Conservation (phyloP, 169 alveolate genomes). For the Plasmodium ovale region DNA sequence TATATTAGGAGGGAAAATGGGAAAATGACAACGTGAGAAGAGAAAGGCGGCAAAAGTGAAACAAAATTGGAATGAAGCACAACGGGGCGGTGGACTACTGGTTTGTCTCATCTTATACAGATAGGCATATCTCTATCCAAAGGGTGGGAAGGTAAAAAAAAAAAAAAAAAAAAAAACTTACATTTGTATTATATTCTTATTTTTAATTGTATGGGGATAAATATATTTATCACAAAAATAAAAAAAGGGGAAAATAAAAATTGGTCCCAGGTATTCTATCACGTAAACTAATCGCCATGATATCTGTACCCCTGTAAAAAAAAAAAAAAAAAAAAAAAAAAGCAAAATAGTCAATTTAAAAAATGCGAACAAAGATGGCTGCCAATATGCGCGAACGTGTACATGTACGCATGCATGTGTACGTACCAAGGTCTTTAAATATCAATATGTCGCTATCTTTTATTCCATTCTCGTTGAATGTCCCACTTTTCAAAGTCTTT, state of each 20-base stretch:
- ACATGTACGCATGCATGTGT: not conserved
- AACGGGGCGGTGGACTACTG: too few species aligned
- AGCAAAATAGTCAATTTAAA: not conserved
- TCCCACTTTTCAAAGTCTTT: slow-evolving; percentile 54
- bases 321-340: slow-evolving; percentile 1
- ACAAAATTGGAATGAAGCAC: not conserved
- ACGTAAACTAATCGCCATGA: slow-evolving; percentile 97
- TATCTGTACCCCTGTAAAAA: slow-evolving; percentile 93
- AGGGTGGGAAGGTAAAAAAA: not conserved
- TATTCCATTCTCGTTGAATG: slow-evolving; percentile 77
- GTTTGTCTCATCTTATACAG: too few species aligned
- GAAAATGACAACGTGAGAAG: not conserved
- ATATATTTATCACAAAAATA: slow-evolving; percentile 89
- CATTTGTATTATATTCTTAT: slow-evolving; percentile 75
- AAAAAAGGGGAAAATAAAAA: slow-evolving; percentile 93
- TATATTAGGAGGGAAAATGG: not conserved
- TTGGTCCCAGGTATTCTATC: slow-evolving; percentile 98
- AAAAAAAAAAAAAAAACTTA: slow-evolving; percentile 17
- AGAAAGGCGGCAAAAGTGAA: not conserved
- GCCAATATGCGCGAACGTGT: too few species aligned
- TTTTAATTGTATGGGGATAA: slow-evolving; percentile 83
- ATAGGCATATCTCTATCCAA: too few species aligned
- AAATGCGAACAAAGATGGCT: not conserved
- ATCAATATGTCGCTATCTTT: slow-evolving; percentile 85
- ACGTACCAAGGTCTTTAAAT: slow-evolving; percentile 87